These are phyloP conservation scores for Candida sp. DNA, from an alignment of 1,139 yeast species.

Conservation along the genomic window DNA sequence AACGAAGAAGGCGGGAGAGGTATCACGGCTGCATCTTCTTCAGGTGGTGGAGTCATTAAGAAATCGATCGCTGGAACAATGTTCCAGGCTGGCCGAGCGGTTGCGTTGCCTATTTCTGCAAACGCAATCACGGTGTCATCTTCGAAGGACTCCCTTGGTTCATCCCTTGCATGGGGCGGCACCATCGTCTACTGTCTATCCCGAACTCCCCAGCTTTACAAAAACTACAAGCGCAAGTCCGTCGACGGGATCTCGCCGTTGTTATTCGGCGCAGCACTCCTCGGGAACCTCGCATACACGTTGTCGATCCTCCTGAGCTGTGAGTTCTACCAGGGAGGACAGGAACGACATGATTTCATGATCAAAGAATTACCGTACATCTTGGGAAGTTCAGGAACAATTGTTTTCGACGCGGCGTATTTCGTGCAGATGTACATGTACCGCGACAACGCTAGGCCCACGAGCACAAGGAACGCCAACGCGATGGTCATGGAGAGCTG, in stretches of 20 bases:
- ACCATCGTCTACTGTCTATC: constrained; percentile 78
- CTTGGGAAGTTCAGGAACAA: constrained; percentile 87
- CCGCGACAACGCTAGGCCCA: constrained; percentile 25
- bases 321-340: constrained; percentile 29
- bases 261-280: constrained; percentile 76
- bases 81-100: constrained; percentile 25
- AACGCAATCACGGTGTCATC: constrained; percentile 1
- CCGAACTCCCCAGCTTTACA: constrained; percentile 82
- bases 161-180: constrained; percentile 79
- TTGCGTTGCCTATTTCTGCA: constrained; percentile 22
- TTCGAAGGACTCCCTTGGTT: constrained; percentile 41
- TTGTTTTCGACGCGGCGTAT: constrained; percentile 75
- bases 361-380: constrained; percentile 79
- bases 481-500: constrained; percentile 32
- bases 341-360: constrained; percentile 51
- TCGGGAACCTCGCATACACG: constrained; percentile 85
- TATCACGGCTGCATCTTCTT: background rate
- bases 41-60: constrained; percentile 8
- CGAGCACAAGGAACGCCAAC: constrained; percentile 19
- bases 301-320: constrained; percentile 67
- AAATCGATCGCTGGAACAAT: constrained; percentile 24
- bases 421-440: constrained; percentile 64
- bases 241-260: constrained; percentile 86
- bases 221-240: constrained; percentile 75
- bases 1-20: constrained; percentile 14